A percentile compares a stretch with the other conserved stretches of the same genome.
Evolutionary conservation across 202 grass and related monocot species (phyloP).

Genomic region (Zizania palustris): DNA sequence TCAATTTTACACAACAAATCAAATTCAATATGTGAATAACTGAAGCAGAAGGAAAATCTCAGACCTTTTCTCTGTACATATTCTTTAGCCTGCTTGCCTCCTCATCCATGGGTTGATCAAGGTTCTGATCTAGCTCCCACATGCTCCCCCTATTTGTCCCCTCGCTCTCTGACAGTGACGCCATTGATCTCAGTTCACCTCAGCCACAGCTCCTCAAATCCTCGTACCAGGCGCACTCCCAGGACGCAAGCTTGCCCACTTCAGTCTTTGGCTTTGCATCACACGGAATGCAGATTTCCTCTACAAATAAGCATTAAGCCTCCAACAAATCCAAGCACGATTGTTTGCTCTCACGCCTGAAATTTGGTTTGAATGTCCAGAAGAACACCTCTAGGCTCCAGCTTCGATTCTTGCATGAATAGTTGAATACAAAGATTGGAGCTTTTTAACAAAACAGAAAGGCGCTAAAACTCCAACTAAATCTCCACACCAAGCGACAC

Average conservation of each 20-base stretch:
- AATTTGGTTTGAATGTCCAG: slow-evolving; percentile 27
- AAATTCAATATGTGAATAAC: slow-evolving; percentile 31
- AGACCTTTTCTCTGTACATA: slow-evolving; percentile 97
- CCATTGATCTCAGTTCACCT: slow-evolving; percentile 55
- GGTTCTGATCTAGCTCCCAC: slow-evolving; percentile 98
- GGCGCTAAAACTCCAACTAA: slow-evolving; percentile 8
- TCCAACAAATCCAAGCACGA: background rate
- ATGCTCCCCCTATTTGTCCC: slow-evolving; percentile 73
- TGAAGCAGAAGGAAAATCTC: slow-evolving; percentile 37
- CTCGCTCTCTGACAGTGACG: slow-evolving; percentile 59
- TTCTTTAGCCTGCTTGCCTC: slow-evolving; percentile 80
- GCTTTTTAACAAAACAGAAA: background rate
- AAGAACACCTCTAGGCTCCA: background rate
- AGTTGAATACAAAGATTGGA: background rate
- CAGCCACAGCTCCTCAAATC: slow-evolving; percentile 41
- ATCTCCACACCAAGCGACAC: slow-evolving; percentile 5
- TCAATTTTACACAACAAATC: background rate
- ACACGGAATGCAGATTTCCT: slow-evolving; percentile 6
- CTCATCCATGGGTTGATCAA: slow-evolving; percentile 99
- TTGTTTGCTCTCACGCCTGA: slow-evolving; percentile 19
- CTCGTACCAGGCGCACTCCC: slow-evolving; percentile 2
- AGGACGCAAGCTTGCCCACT: slow-evolving; percentile 5
- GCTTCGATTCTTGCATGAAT: slow-evolving; percentile 9
- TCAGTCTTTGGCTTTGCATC: slow-evolving; percentile 33
- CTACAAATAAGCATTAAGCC: background rate